Percentiles rank a stretch among this genome's conserved stretches.
These are phyloP conservation scores for Chalara sp. DNA, from an alignment of 2,329 filamentous ascomycete genomes.

Conservation along the genomic window DNA sequence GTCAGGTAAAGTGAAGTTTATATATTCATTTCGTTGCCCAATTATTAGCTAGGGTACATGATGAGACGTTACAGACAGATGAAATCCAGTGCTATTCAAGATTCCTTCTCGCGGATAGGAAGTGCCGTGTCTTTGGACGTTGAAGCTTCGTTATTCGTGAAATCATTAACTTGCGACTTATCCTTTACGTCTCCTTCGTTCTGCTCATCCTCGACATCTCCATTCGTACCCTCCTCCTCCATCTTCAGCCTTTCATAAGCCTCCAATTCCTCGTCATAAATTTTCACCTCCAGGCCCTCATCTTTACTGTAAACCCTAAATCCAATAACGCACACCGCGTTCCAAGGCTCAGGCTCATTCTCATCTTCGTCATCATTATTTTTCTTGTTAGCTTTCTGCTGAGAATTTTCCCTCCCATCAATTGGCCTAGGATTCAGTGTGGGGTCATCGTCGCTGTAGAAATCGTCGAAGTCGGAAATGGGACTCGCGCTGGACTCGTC, in stretches of 20 bases:
- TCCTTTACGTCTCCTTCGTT: conserved; percentile 6
- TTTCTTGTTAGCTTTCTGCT: conserved; percentile 16
- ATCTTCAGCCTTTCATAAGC: conserved; percentile 1
- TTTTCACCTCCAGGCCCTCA: conserved; percentile 27
- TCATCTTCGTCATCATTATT: conserved; percentile 22
- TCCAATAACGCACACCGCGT: conserved; percentile 35
- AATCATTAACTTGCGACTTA: neutral
- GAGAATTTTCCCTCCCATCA: conserved; percentile 11
- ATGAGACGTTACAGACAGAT: too few species aligned
- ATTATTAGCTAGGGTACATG: too few species aligned
- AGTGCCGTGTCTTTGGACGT: too few species aligned
- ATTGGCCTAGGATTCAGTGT: conserved; percentile 39
- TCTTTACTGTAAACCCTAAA: conserved; percentile 39
- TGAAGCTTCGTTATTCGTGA: too few species aligned
- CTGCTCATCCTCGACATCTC: conserved; percentile 16
- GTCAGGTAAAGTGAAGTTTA: too few species aligned
- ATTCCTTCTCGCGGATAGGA: too few species aligned
- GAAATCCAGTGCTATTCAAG: too few species aligned
- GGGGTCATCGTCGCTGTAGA: conserved; percentile 53
- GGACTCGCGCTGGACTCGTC: conserved; percentile 54
- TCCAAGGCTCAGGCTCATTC: conserved; percentile 34
- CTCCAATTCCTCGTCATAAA: conserved; percentile 15
- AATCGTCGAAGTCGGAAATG: conserved; percentile 50
- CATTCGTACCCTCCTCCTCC: conserved; percentile 1
- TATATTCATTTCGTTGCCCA: too few species aligned